Evolutionary conservation across 345 rosid species (phyloP).

Genomic region (Trapa incisa): DNA sequence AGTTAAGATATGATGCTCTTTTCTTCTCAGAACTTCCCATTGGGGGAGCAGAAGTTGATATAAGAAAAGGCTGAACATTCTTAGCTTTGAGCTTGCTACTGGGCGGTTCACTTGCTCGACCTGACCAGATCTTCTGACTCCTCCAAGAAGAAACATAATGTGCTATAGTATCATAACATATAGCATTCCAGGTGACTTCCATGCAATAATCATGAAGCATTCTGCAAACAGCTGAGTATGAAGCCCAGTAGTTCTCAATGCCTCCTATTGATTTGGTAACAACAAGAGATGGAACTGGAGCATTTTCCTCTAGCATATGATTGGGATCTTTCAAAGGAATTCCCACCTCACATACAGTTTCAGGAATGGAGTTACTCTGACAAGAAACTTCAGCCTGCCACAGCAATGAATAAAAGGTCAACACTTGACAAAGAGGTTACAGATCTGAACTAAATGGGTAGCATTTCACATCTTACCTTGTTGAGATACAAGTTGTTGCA

Average conservation of each 20-base stretch:
- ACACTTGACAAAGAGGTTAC: background rate
- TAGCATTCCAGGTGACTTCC: conserved; percentile 85
- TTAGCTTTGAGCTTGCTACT: conserved; percentile 11
- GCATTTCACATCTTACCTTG: conserved; percentile 10
- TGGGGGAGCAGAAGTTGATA: conserved; percentile 10
- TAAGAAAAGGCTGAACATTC: conserved; percentile 6
- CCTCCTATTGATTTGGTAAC: conserved; percentile 59
- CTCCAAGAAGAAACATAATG: conserved; percentile 55
- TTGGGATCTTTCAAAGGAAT: conserved; percentile 4
- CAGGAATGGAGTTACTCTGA: conserved; percentile 11
- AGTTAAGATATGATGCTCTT: conserved; percentile 13
- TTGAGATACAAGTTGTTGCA: conserved; percentile 17
- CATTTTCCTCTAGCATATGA: conserved; percentile 12
- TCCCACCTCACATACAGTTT: conserved; percentile 1
- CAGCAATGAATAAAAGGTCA: conserved; percentile 11
- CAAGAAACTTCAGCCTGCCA: conserved; percentile 36
- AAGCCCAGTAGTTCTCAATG: conserved; percentile 50
- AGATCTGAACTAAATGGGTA: background rate
- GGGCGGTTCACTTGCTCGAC: conserved; percentile 18
- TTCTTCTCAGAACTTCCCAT: conserved; percentile 10
- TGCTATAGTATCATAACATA: conserved; percentile 53
- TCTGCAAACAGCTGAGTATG: conserved; percentile 44
- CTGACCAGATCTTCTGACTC: conserved; percentile 52
- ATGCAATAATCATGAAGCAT: conserved; percentile 52
- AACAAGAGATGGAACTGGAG: conserved; percentile 10